Percentiles rank a stretch among this genome's conserved stretches.
Evolutionary conservation across 2,329 filamentous ascomycete genomes (phyloP).

Genomic region (Bipolaris bicolor): DNA sequence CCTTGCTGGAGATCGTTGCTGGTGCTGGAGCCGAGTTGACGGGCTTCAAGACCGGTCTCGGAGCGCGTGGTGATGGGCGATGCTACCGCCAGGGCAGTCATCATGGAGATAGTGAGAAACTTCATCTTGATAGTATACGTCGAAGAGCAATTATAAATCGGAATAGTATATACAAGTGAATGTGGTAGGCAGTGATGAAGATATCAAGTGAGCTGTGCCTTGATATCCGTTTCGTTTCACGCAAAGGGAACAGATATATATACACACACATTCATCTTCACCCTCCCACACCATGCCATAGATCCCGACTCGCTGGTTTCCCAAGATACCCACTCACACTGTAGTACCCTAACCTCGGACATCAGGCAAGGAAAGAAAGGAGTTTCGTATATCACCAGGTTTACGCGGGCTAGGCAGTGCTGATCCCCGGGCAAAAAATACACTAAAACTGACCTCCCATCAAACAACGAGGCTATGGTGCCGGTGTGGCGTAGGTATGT

Average conservation of each 20-base stretch:
- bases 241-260: not conserved
- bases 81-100: conserved; percentile 19
- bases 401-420: not conserved
- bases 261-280: not conserved
- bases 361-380: not conserved
- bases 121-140: conserved; percentile 26
- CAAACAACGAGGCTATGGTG: not conserved
- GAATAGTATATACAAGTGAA: not conserved
- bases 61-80: conserved; percentile 21
- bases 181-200: not conserved
- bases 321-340: not conserved
- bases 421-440: not conserved
- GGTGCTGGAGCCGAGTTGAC: conserved; percentile 21
- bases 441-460: not conserved
- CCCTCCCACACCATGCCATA: not conserved
- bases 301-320: not conserved
- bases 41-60: conserved; percentile 16
- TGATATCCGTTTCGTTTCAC: conserved; percentile 1
- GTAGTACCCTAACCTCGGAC: not conserved
- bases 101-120: conserved; percentile 22
- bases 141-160: not conserved
- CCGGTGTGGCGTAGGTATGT: not conserved
- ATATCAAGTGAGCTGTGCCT: not conserved
- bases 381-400: not conserved
- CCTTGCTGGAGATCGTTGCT: conserved; percentile 34